Percentiles rank a stretch among this genome's conserved stretches.
Evolutionary conservation across 2,329 filamentous ascomycete species (phyloP).

Genomic region (Chaetomiaceae sp.): DNA sequence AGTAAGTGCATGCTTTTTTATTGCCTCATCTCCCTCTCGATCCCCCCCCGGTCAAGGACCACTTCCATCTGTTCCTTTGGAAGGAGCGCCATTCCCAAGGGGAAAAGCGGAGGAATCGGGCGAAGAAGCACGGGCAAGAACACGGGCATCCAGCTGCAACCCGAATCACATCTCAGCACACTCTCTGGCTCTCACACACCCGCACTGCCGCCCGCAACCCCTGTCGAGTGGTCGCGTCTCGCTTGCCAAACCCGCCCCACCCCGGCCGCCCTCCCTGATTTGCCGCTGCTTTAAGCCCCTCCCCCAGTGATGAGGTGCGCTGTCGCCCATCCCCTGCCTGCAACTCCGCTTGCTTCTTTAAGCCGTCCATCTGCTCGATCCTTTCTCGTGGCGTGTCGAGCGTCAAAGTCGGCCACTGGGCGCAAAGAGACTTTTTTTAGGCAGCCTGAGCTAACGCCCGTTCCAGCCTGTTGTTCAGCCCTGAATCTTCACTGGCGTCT

Average conservation of each 20-base stretch:
- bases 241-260: conserved; percentile 23
- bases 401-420: conserved; percentile 9
- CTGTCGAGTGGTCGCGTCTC: conserved; percentile 30
- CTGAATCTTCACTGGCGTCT: not conserved
- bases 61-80: not conserved
- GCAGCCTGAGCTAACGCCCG: conserved; percentile 11
- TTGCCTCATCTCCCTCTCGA: conserved; percentile 11
- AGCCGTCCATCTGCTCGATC: conserved; percentile 1
- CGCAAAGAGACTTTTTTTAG: not conserved
- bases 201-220: conserved; percentile 30
- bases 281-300: conserved; percentile 29
- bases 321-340: conserved; percentile 16
- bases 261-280: conserved; percentile 22
- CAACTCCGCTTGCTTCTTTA: conserved; percentile 10
- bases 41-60: conserved; percentile 7
- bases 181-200: conserved; percentile 15
- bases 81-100: conserved; percentile 3
- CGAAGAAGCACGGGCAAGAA: conserved; percentile 8
- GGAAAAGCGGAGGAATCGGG: conserved; percentile 9
- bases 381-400: conserved; percentile 2
- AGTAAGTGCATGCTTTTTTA: conserved; percentile 18
- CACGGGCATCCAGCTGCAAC: conserved; percentile 25
- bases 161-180: conserved; percentile 30
- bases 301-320: conserved; percentile 19
- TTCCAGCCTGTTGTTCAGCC: conserved; percentile 5